Evolutionary conservation across 371 early-diverging fungal species (phyloP), one percentile per base, ranked within the genome.

Genomic region (Caulochytrium protostelioides): DNA sequence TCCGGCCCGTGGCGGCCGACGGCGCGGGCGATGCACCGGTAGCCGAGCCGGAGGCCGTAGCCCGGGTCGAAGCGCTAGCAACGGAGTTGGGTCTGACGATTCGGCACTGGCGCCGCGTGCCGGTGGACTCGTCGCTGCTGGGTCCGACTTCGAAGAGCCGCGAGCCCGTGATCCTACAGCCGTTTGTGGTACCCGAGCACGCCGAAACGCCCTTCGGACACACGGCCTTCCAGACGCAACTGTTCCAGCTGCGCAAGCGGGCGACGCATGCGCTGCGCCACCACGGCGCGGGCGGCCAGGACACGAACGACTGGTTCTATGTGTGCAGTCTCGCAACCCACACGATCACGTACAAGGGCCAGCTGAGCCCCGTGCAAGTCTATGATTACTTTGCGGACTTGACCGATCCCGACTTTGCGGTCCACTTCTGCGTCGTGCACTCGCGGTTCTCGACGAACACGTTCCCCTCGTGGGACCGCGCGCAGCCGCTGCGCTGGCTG

Each of bases 381-480:
- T 85, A 79, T 49, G 55, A 64, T 29, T 94, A 86, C 59, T 94
- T 78, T 50, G 55, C 69, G 37, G 95, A 94, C 59, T 59, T 94
- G 27, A 62, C 62, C 38, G 79, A 87, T 50, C 62, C 68, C 35
- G 60, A 56, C 27, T 90, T 72, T 53, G 57, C 61, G 35, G 72
- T 83, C 28, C 83, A 87, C 47, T 94, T 91, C 72, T 81, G 84
- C 8, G 59, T 94, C 28, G 95, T 94, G 26, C 95, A 94, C 58
- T 89, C 91, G 25, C 75, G 95, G 38, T 94, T 91, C 72, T 87
- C 89, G 23, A 94, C 95, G 27, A 94, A 94, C 62, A 94, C 95
- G 14, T 91, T 91, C 56, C 95, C 95, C 10, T 76, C 77, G 10
- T 94, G 95, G 95, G 91, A 94, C 55, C 75, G 91, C 44, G 87